Base-by-base conservation (phyloP, 352 stramenopile species). In the Peronospora destructor region DNA sequence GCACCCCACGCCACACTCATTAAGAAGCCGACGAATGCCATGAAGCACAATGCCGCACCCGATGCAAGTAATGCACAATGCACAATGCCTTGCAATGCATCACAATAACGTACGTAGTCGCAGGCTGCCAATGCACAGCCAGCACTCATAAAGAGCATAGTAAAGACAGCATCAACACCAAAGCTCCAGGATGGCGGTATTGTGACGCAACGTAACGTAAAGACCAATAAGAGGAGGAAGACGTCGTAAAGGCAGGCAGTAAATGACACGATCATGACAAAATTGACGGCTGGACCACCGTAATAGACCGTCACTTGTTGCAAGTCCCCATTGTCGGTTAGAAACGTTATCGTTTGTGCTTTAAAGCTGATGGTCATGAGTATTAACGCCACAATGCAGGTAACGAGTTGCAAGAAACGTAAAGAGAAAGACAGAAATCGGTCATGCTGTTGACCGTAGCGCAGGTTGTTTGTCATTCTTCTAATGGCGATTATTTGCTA, bases 31-130 rank as follows among this genome's bases (percentile, higher is more conserved):
- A 83, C 65, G 47, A 88, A 88, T 8, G 69, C 66, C 39, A 83
- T 65, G 40, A 88, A 74, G 44, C 66, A 81, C 44, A 88, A 68
- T 44, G 61, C 73, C 0, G 62, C 71, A 16, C 61, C 65, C 6
- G 68, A 65, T 16, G 71, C 68, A 38, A 88, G 40, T 21, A 73
- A 44, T 30, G 56, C 61, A 45, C 77, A 88, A 53, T 70, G 59
- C 2, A 85, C 74, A n/a, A 59, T 53, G 21, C 51, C 53, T 29
- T 49, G 34, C 30, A 85, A 39, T 11, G 54, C 42, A 47, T 69
- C 49, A 48, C 77, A 89, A 59, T 86, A 83, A 23, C 63, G 71
- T 34, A 85, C 61, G 48, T 85, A 89, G 58, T 89, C 77, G 35
- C 67, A 75, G 19, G 68, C 77, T 1, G 75, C 75, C 16, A 89